phyloP scores from a whole-genome alignment of 176 grass and related monocot species.

The Raddia guianensis region DNA sequence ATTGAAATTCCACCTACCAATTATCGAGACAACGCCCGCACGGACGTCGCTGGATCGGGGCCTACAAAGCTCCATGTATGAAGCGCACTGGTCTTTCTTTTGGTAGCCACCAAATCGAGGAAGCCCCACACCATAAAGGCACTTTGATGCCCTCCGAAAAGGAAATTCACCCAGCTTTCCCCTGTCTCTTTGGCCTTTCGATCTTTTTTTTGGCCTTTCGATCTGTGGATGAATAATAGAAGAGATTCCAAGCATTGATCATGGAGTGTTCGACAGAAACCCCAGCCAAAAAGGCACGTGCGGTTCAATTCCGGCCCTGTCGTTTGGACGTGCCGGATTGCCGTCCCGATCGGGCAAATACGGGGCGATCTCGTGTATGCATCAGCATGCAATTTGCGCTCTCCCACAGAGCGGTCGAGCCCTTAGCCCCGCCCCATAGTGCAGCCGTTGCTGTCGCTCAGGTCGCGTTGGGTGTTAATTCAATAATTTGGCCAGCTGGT shows the following conservation, averaged over 20 bases:
- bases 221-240: not conserved
- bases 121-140: not conserved
- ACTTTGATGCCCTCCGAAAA: not conserved
- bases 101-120: not conserved
- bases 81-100: not conserved
- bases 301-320: not conserved
- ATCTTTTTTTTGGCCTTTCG: not conserved
- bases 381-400: not conserved
- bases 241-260: not conserved
- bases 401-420: not conserved
- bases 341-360: not conserved
- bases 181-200: not conserved
- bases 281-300: not conserved
- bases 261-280: not conserved
- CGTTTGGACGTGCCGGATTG: not conserved
- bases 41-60: not conserved
- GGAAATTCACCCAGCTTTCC: not conserved
- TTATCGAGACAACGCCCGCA: not conserved
- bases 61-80: not conserved
- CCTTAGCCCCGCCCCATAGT: not conserved
- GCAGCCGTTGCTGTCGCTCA: not conserved
- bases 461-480: not conserved
- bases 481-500: not conserved
- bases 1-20: slow-evolving; percentile 7
- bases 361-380: not conserved